These are phyloP conservation scores for Noccaea caerulescens DNA, from an alignment of 345 rosid genomes.

Conservation along the genomic window DNA sequence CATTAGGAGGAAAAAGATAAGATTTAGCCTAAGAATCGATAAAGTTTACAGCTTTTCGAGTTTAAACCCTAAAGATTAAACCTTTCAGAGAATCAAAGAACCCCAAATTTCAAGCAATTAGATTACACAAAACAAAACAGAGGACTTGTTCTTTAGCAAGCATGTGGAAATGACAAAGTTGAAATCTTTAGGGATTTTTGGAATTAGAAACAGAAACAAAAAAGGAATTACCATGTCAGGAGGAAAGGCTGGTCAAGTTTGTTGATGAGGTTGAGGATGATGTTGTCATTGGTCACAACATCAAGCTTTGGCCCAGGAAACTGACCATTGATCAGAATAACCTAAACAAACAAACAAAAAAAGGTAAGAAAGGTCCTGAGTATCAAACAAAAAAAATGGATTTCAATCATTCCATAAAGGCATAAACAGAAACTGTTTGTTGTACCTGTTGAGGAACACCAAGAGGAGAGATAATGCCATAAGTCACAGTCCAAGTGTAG, in stretches of 20 bases:
- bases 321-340: conserved; percentile 93
- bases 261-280: conserved; percentile 85
- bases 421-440: conserved; percentile 19
- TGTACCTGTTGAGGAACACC: conserved; percentile 89
- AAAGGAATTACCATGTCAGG: conserved; percentile 68
- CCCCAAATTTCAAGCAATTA: neutral
- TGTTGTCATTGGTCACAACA: conserved; percentile 90
- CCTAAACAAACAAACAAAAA: conserved; percentile 50
- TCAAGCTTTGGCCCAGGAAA: conserved; percentile 97
- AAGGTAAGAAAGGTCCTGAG: conserved; percentile 17
- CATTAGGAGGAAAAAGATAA: neutral
- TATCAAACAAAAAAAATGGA: conserved; percentile 16
- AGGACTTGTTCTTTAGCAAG: neutral
- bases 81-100: conserved; percentile 10
- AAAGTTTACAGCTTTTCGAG: conserved; percentile 17
- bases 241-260: conserved; percentile 96
- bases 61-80: neutral
- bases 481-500: conserved; percentile 89
- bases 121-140: neutral
- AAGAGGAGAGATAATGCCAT: conserved; percentile 76
- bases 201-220: neutral
- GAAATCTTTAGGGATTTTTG: neutral
- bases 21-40: neutral
- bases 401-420: conserved; percentile 9
- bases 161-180: neutral